Percentiles rank a stretch among this genome's conserved stretches.
Evolutionary conservation across 108 stramenopile species (phyloP).

Genomic region (Asterionellopsis glacialis): DNA sequence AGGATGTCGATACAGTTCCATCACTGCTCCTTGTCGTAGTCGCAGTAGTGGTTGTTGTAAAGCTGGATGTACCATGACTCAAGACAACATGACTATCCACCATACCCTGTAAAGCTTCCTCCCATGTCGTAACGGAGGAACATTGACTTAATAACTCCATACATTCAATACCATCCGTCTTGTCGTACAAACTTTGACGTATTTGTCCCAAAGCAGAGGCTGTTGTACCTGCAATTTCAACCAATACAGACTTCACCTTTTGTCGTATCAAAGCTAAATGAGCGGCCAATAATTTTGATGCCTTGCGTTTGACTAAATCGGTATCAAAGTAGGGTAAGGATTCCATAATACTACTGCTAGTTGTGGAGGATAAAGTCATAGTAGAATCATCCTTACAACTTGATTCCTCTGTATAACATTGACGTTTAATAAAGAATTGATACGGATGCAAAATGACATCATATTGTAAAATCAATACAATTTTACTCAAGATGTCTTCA

Average conservation of each 20-base stretch:
- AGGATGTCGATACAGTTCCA: not conserved
- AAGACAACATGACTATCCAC: conserved; percentile 61
- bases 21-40: conserved; percentile 1
- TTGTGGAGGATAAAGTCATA: conserved; percentile 1
- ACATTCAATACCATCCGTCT: conserved; percentile 79
- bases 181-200: conserved; percentile 83
- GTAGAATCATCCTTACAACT: not conserved
- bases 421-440: conserved; percentile 72
- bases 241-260: conserved; percentile 75
- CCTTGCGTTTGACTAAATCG: conserved; percentile 50
- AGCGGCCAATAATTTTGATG: conserved; percentile 73
- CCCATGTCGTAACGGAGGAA: conserved; percentile 63
- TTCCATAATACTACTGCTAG: conserved; percentile 36
- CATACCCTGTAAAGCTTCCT: conserved; percentile 70
- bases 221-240: conserved; percentile 81
- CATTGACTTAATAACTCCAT: conserved; percentile 31
- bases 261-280: conserved; percentile 79
- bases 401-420: conserved; percentile 21
- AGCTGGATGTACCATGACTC: conserved; percentile 29
- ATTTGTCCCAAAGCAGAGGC: conserved; percentile 80
- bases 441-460: conserved; percentile 83
- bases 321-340: conserved; percentile 70
- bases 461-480: conserved; percentile 79
- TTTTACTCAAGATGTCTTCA: conserved; percentile 68
- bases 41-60: conserved; percentile 6